Evolutionary conservation across 306 rosid species (phyloP), one percentile per base, ranked within the genome.

Genomic region (Cyclanthera cordifolia): DNA sequence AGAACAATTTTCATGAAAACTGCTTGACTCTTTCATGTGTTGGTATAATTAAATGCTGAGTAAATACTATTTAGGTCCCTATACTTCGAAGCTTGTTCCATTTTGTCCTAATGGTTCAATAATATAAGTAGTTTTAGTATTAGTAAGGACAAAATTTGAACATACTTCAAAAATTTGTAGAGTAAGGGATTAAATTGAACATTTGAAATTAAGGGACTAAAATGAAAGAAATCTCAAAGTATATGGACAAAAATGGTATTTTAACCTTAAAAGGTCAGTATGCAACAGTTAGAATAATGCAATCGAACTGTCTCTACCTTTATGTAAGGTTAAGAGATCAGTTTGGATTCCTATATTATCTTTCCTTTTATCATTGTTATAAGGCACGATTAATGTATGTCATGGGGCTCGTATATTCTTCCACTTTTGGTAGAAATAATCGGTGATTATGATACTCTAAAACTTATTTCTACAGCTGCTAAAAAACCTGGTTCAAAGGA

Each of bases 401-500:
- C 20, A 55, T 28, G 63, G 7, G 39, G 27, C 63, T 13, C 32
- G 48, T 25, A 46, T 24, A 24, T 27, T 45, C 25, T 47, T 67
- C 45, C 23, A 24, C 15, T 63, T 63, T 21, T 20, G 13, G 52
- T 10, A 41, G 69, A 63, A 63, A 63, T 17, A 17, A 61, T 61
- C 1, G 69, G 27, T 32, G 43, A 17, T 21, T 34, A 63, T 41
- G 48, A 8, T 61, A 9, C 51, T 61, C n/a, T 27, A 1, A 16
- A 32, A 2, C 6, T 32, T 32, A 32, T 45, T 74, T 73, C 47
- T 46, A 60, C 79, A 93, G 99, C 72, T 93, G 83, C 89, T 93
- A 74, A 87, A 83, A 86, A 79, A 83, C 80, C 78, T 93, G 78
- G 99, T 93, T 57, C 76, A 86, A 49, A 79, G 90, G 75, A 86